Percentiles rank a stretch among this genome's conserved stretches.
phyloP scores from a whole-genome alignment of 2,329 filamentous ascomycete species.

The Fusarium pininemorale region DNA sequence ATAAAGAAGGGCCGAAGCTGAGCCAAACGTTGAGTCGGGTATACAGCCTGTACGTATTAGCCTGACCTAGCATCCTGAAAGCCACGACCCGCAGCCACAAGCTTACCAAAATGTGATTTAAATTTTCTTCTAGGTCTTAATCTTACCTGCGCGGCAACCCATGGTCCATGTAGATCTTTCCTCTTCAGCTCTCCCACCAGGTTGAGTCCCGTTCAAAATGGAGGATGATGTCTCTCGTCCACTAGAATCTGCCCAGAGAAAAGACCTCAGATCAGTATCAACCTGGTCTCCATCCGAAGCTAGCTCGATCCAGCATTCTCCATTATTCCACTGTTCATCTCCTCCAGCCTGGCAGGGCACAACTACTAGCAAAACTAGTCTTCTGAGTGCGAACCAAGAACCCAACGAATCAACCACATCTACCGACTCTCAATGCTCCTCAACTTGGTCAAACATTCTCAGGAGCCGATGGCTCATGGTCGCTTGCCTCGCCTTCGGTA shows the following conservation, averaged over 20 bases:
- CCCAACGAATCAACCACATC: fast-evolving
- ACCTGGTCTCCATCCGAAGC: neutral
- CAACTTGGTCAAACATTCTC: neutral
- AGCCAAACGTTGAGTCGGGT: neutral
- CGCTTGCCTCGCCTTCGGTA: neutral
- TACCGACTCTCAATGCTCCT: fast-evolving
- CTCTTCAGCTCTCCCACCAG: neutral
- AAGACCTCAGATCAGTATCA: neutral
- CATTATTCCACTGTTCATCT: too few relatives aligned
- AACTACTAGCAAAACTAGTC: neutral
- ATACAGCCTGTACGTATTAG: neutral
- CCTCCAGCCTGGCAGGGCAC: neutral
- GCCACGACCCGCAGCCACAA: neutral
- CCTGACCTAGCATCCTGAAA: neutral
- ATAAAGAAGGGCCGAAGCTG: neutral
- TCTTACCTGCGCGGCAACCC: fast-evolving
- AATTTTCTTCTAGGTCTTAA: neutral
- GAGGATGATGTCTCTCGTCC: neutral
- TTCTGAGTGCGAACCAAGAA: neutral
- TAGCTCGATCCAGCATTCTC: neutral
- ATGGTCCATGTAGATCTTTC: neutral
- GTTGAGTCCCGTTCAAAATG: neutral
- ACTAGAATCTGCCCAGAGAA: neutral
- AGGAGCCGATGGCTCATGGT: conserved; percentile 7
- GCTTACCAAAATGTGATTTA: neutral